Percentiles rank a stretch among this genome's conserved stretches.
These are phyloP conservation scores for Magnusiomyces clavatus DNA, from an alignment of 1,139 yeast species.

Conservation along the genomic window DNA sequence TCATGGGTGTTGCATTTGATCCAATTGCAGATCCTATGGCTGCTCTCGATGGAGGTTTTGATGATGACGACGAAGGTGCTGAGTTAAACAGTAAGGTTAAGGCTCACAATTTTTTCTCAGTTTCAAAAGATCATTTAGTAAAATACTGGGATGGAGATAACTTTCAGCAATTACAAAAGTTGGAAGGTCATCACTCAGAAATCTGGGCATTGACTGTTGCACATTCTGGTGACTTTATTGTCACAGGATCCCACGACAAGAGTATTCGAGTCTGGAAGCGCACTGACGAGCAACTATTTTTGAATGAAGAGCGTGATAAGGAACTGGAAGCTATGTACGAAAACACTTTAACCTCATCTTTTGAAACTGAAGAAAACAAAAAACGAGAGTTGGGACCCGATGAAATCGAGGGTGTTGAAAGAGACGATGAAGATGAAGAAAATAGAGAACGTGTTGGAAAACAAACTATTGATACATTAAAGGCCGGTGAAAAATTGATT, in stretches of 20 bases:
- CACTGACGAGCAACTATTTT: constrained; percentile 86
- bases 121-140: constrained; percentile 80
- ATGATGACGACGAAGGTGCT: constrained; percentile 1
- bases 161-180: constrained; percentile 85
- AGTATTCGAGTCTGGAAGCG: constrained; percentile 87
- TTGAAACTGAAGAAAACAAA: constrained; percentile 48
- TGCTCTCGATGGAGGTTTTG: not conserved
- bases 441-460: constrained; percentile 62
- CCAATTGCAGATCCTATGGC: constrained; percentile 33
- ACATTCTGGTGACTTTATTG: constrained; percentile 60
- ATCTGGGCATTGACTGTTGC: constrained; percentile 87
- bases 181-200: constrained; percentile 80
- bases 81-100: constrained; percentile 27
- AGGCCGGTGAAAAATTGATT: constrained; percentile 89
- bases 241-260: constrained; percentile 91
- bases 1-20: constrained; percentile 78
- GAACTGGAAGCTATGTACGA: constrained; percentile 92
- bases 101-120: constrained; percentile 81
- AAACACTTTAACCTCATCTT: constrained; percentile 56
- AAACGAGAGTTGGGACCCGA: constrained; percentile 13
- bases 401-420: constrained; percentile 28
- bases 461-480: constrained; percentile 84
- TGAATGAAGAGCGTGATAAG: constrained; percentile 93
- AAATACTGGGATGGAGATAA: constrained; percentile 99
- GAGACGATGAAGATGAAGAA: constrained; percentile 43